A percentile compares a stretch with the other conserved stretches of the same genome.
Conservation (phyloP, 768 basidiomycete species). For the Mycena albidolilacea region DNA sequence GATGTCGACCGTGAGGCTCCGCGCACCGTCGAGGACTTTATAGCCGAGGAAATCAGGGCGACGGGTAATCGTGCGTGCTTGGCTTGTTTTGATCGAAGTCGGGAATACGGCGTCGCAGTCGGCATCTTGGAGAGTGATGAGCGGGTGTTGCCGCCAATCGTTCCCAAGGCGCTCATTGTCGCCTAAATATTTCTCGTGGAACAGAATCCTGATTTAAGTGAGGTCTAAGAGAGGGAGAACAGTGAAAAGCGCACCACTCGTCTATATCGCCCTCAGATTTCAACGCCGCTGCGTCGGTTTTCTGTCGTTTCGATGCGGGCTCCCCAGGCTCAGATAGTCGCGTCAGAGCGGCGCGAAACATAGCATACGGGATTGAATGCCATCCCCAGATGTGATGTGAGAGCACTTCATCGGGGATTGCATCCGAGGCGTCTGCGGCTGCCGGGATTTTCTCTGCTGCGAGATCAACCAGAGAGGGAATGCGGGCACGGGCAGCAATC, state of each 20-base stretch:
- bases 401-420: background rate
- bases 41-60: background rate
- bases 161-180: constrained; percentile 13
- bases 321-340: background rate
- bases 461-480: constrained; percentile 16
- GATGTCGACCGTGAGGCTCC: background rate
- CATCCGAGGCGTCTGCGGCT: background rate
- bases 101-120: constrained; percentile 20
- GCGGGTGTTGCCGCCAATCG: constrained; percentile 1
- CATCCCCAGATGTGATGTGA: constrained; percentile 13
- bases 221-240: background rate
- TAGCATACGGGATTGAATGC: background rate
- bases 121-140: constrained; percentile 2
- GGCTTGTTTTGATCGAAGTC: background rate
- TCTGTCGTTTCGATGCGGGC: constrained; percentile 2
- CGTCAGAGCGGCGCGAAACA: background rate
- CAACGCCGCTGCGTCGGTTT: background rate
- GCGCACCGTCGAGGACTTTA: background rate
- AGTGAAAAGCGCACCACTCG: constrained; percentile 10
- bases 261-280: background rate
- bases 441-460: background rate
- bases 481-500: too few relatives aligned
- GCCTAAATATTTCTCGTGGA: constrained; percentile 18
- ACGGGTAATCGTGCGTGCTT: background rate
- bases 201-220: background rate